Conservation (phyloP, 345 rosid genomes). For the Salix purpurea region DNA sequence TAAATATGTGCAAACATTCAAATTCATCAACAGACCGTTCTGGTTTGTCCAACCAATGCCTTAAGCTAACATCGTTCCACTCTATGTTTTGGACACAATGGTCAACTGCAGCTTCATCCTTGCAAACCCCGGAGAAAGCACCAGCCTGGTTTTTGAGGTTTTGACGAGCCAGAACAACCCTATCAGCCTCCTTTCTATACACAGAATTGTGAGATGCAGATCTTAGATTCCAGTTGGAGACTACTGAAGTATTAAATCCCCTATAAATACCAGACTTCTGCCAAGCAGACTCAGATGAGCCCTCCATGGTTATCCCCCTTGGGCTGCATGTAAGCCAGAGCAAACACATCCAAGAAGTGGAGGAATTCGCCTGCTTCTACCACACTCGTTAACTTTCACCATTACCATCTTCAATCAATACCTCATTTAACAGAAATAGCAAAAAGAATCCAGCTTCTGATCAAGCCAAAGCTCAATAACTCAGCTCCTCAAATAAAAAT, state of each 20-base stretch:
- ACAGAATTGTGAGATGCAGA: conserved; percentile 33
- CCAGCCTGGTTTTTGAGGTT: conserved; percentile 49
- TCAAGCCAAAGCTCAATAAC: conserved; percentile 2
- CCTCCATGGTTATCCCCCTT: conserved; percentile 71
- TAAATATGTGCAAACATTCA: conserved; percentile 89
- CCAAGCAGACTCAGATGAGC: conserved; percentile 72
- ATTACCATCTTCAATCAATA: conserved; percentile 42
- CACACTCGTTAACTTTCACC: conserved; percentile 32
- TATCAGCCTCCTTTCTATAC: conserved; percentile 37
- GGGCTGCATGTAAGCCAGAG: conserved; percentile 27
- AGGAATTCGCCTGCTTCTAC: conserved; percentile 37
- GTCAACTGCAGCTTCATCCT: conserved; percentile 47
- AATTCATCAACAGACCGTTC: conserved; percentile 64
- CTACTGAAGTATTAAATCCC: conserved; percentile 49
- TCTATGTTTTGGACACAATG: conserved; percentile 55
- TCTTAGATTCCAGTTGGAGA: conserved; percentile 51
- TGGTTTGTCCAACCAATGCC: conserved; percentile 91
- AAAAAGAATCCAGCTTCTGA: conserved; percentile 16
- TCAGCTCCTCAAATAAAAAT: conserved; percentile 11
- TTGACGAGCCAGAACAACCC: conserved; percentile 45
- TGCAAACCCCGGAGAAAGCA: conserved; percentile 40
- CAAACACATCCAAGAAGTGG: conserved; percentile 32
- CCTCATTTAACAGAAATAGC: conserved; percentile 29
- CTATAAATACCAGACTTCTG: conserved; percentile 52
- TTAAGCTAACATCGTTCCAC: conserved; percentile 88